A percentile compares a stretch with the other conserved stretches of the same genome.
Conservation (phyloP, 1,284 basidiomycete species). For the Meira miltonrushii region DNA sequence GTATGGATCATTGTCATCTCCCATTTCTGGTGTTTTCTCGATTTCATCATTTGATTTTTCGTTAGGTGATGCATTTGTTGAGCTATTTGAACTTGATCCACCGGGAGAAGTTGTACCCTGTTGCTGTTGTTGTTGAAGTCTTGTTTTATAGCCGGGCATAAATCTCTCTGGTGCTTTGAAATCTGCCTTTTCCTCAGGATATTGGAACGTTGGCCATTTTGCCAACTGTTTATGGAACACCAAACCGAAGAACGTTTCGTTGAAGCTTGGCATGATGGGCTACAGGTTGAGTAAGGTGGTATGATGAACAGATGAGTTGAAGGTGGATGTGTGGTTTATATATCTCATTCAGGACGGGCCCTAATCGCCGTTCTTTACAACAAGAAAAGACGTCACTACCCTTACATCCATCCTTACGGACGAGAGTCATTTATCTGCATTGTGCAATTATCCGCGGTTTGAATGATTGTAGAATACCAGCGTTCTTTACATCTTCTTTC, state of each 20-base stretch:
- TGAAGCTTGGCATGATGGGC: constrained; percentile 9
- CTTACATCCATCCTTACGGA: too few species aligned
- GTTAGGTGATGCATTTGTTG: too few species aligned
- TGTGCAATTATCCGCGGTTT: too few species aligned
- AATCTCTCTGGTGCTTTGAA: neutral
- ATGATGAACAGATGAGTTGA: too few species aligned
- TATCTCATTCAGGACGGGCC: too few species aligned
- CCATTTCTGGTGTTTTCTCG: neutral
- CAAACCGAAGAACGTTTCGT: constrained; percentile 22
- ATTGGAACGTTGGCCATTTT: neutral
- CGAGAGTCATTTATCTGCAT: too few species aligned
- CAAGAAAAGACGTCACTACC: too few species aligned
- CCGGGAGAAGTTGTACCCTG: neutral
- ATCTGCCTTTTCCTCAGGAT: neutral
- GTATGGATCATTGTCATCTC: neutral
- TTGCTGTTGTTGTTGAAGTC: neutral
- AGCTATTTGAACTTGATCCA: neutral
- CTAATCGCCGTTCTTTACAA: too few species aligned
- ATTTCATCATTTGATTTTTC: constrained; percentile 1
- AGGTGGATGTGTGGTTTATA: too few species aligned
- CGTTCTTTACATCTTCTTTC: too few species aligned
- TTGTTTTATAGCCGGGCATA: neutral
- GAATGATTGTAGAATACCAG: too few species aligned
- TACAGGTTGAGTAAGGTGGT: too few species aligned
- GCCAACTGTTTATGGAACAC: constrained; percentile 18